Evolutionary conservation across 495 filamentous ascomycete genomes (phyloP).

Genomic region (Neurospora sublineolata): DNA sequence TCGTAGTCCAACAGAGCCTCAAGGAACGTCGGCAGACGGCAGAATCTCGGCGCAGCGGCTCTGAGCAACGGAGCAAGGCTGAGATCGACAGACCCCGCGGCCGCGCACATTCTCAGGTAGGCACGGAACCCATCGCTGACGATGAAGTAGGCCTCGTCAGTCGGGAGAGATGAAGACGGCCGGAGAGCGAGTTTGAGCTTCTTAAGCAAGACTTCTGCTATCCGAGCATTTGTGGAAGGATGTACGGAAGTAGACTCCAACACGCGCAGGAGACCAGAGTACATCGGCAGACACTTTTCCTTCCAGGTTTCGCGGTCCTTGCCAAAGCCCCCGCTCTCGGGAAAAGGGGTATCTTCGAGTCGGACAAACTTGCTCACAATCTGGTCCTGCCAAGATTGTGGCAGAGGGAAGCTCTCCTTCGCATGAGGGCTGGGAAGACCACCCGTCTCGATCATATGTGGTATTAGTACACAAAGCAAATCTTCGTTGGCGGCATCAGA

Average conservation of each 20-base stretch:
- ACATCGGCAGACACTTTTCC: slow-evolving; percentile 43
- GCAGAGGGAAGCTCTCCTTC: slow-evolving; percentile 47
- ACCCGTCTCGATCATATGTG: slow-evolving; percentile 49
- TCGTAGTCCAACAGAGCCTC: slow-evolving; percentile 53
- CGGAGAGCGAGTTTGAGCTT: slow-evolving; percentile 47
- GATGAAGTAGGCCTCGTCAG: slow-evolving; percentile 47
- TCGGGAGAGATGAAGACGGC: slow-evolving; percentile 40
- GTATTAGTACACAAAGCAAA: slow-evolving; percentile 56
- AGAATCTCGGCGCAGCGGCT: slow-evolving; percentile 48
- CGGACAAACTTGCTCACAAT: slow-evolving; percentile 53
- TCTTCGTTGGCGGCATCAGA: slow-evolving; percentile 47
- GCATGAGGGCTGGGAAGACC: slow-evolving; percentile 35
- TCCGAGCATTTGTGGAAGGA: slow-evolving; percentile 41
- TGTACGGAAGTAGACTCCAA: slow-evolving; percentile 37
- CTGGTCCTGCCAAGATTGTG: slow-evolving; percentile 57
- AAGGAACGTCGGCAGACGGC: slow-evolving; percentile 53
- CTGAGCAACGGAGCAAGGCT: slow-evolving; percentile 47
- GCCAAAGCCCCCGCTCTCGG: slow-evolving; percentile 40
- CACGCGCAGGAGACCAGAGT: slow-evolving; percentile 40
- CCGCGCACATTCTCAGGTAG: slow-evolving; percentile 40
- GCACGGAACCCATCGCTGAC: slow-evolving; percentile 44
- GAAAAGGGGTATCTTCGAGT: slow-evolving; percentile 43
- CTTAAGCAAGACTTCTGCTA: slow-evolving; percentile 42
- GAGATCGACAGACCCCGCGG: slow-evolving; percentile 36
- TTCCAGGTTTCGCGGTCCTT: slow-evolving; percentile 43